Percentiles rank a stretch among this genome's conserved stretches.
These are phyloP conservation scores for Sugiyamaella chiloensis DNA, from an alignment of 805 yeast species.

Conservation along the genomic window DNA sequence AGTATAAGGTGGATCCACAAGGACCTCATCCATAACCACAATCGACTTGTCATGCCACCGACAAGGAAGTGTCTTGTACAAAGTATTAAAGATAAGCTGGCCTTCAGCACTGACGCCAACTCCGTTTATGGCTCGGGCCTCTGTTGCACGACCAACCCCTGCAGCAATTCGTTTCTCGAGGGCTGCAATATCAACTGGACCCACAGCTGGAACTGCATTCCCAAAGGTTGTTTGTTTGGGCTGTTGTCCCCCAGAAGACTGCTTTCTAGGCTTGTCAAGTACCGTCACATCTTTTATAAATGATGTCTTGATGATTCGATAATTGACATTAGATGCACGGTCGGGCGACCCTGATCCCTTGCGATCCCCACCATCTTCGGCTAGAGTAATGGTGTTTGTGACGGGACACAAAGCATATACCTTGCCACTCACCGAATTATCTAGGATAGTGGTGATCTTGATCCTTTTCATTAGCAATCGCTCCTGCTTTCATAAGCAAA, in stretches of 20 bases:
- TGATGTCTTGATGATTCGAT: conserved; percentile 53
- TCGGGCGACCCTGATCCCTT: neutral
- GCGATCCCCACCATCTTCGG: conserved; percentile 20
- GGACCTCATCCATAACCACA: conserved; percentile 46
- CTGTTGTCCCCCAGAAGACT: conserved; percentile 8
- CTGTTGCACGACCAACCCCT: conserved; percentile 28
- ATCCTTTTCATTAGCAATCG: conserved; percentile 35
- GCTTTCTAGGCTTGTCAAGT: conserved; percentile 39
- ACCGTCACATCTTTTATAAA: conserved; percentile 55
- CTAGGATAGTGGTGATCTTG: conserved; percentile 56
- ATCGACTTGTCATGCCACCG: conserved; percentile 45
- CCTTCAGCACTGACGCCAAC: conserved; percentile 42
- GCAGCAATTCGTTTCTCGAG: conserved; percentile 29
- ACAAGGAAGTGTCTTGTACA: conserved; percentile 45
- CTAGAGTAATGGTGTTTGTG: conserved; percentile 43
- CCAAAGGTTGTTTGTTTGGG: conserved; percentile 27
- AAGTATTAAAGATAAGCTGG: conserved; percentile 43
- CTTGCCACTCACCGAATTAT: conserved; percentile 55
- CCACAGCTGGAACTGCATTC: conserved; percentile 35
- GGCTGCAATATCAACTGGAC: conserved; percentile 33
- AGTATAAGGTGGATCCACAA: conserved; percentile 44
- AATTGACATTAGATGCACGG: conserved; percentile 29
- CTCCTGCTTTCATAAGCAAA: conserved; percentile 27
- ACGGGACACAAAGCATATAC: conserved; percentile 57
- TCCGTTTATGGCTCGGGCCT: conserved; percentile 29